Conservation (phyloP, 129 eudicot species). For the Gnaphalium uliginosum region DNA sequence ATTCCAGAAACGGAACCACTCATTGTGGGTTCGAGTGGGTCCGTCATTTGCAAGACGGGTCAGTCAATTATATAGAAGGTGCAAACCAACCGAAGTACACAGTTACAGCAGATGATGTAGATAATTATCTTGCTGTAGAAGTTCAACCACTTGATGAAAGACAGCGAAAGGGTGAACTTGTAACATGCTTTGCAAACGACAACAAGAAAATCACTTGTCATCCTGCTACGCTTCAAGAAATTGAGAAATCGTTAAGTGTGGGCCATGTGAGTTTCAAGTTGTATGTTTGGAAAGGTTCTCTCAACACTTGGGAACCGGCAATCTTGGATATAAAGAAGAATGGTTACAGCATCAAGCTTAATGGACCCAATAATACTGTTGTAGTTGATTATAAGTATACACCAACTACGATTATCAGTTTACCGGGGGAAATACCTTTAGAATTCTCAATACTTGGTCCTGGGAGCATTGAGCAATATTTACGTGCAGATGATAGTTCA, state of each 20-base stretch:
- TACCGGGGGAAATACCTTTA: conserved; percentile 26
- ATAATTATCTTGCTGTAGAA: conserved; percentile 47
- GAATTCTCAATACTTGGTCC: conserved; percentile 34
- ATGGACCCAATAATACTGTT: conserved; percentile 25
- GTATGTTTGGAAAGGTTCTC: conserved; percentile 19
- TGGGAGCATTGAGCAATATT: conserved; percentile 25
- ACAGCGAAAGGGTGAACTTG: conserved; percentile 43
- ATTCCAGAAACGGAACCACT: conserved; percentile 46
- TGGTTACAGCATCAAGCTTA: conserved; percentile 29
- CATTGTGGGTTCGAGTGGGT: conserved; percentile 58
- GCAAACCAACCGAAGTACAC: conserved; percentile 44
- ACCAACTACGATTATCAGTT: conserved; percentile 20
- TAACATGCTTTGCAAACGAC: conserved; percentile 40
- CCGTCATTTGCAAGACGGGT: conserved; percentile 52
- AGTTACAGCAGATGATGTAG: conserved; percentile 50
- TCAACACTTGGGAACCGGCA: conserved; percentile 36
- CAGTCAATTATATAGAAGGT: conserved; percentile 47
- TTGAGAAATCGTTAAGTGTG: conserved; percentile 13
- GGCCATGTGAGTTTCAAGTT: conserved; percentile 29
- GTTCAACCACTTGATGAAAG: conserved; percentile 52
- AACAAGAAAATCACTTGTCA: conserved; percentile 48
- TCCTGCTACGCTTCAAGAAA: conserved; percentile 37
- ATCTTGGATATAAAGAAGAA: conserved; percentile 32
- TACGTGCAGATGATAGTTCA: conserved; percentile 21
- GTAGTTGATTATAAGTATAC: conserved; percentile 31